Base-by-base conservation (phyloP, 805 yeast species). In the Lipomyces kockii region DNA sequence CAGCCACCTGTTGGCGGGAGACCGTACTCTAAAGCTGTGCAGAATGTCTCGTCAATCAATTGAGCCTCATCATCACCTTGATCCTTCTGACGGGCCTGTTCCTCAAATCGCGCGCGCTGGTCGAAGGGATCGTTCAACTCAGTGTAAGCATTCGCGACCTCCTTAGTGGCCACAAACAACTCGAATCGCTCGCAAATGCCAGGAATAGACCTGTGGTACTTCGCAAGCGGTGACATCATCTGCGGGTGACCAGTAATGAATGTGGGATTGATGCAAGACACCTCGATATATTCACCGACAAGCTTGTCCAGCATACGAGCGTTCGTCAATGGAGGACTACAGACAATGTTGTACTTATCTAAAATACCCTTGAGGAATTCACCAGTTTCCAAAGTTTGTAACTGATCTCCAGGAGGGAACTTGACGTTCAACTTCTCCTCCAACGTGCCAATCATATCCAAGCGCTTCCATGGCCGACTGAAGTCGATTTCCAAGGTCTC, bases 11-110 rank as follows among this genome's bases (percentile, higher is more conserved):
- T 95, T 76, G 99, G 99, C 68, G 99, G 99, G 77, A 94, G 86
- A 82, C 98, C 99, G 81, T 92, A 94, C 84, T 94, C 99, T 77
- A 94, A 86, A 74, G 99, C 98, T 76, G 93, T 91, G 85, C 97
- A 90, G 93, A 94, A 94, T 72, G 91, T 89, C 84, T 94, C 99
- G 80, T 94, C 99, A 72, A 95, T 86, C 80, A 92, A 78, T 84
- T 94, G 98, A 70, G 97, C 99, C 84, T 95, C 99, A 78, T 94
- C 99, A 78, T 94, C 99, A 85, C 99, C 99, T 82, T 92, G 97
- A 73, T 84, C 98, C 85, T 94, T 94, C 85, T 95, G 99, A 82
- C 91, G 89, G 60, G 99, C 98, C 84, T 94, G 99, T 83, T 95
- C 99, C 84, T 94, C 98, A 80, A 94, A 94, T 84, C 98, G 89